phyloP scores from a whole-genome alignment of 2,329 filamentous ascomycete species.

The Lachnellula cervina region DNA sequence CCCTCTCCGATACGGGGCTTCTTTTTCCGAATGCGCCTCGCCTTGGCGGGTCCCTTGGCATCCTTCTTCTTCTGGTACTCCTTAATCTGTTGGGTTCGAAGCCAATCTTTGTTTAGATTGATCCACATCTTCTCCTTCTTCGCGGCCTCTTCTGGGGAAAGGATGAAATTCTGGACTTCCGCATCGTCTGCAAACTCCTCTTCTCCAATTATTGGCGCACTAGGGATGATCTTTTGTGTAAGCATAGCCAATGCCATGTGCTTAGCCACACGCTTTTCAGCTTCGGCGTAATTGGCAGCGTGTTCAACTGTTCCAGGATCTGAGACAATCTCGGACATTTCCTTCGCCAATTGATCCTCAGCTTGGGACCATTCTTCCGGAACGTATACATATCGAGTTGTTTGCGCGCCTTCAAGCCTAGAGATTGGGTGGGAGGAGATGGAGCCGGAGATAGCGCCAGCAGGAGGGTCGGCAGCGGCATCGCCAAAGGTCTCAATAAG shows the following conservation, averaged over 20 bases:
- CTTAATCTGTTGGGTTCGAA: conserved; percentile 82
- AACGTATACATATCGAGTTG: conserved; percentile 31
- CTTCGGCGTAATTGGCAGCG: conserved; percentile 53
- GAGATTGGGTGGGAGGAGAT: conserved; percentile 22
- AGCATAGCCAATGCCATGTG: conserved; percentile 45
- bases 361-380: conserved; percentile 56
- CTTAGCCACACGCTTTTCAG: conserved; percentile 50
- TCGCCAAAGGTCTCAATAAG: conserved; percentile 44
- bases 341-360: conserved; percentile 59
- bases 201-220: conserved; percentile 59
- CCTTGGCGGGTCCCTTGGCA: conserved; percentile 49
- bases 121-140: conserved; percentile 93
- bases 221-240: conserved; percentile 42
- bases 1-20: conserved; percentile 59
- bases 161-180: conserved; percentile 75
- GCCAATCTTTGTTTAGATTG: conserved; percentile 89
- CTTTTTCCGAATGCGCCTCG: conserved; percentile 50
- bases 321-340: conserved; percentile 67
- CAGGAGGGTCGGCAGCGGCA: conserved; percentile 13
- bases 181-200: conserved; percentile 86
- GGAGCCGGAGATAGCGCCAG: conserved; percentile 22
- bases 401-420: no score
- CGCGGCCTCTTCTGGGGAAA: conserved; percentile 67
- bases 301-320: conserved; percentile 54
- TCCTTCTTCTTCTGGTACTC: conserved; percentile 67